Evolutionary conservation across 1,284 basidiomycete genomes (phyloP), one percentile per base, ranked within the genome.

Genomic region (Inonotus obliquus): DNA sequence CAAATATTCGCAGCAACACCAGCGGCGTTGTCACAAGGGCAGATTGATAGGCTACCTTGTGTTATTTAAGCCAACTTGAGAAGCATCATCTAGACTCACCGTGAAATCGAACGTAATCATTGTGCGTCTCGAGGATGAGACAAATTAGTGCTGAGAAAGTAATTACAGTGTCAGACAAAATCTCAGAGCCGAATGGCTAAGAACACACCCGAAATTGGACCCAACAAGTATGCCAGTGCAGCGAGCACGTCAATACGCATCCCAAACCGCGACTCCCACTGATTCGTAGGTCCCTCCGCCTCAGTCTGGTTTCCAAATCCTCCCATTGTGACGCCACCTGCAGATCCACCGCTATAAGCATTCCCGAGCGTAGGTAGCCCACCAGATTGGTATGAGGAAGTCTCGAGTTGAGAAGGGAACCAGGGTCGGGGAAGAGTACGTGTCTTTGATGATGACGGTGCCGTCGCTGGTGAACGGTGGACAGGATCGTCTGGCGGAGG

Each of bases 71-170:
- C 32, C 4, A 32, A 32, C 32, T 32, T 32, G 32, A 2, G n/a
- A 27, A 9, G 32, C 4, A 52, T 52, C 19, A 19, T 49, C 10
- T 0, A 5, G 35, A 70, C 81, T 68, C 62, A 89, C 89, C 86
- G 70, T 91, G 89, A 72, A 91, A 92, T 60, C 90, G 84, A 65
- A 92, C 85, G 68, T 85, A 90, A 73, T 92, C 89, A 67, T 91
- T 91, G 66, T 85, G 82, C 9, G 87, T 92, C 72, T 93, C 91
- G 21, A 87, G 66, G n/a, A 92, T 82, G 7, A 93, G 80, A 47
- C 92, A 75, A 0, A 79, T 37, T 29, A 92, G 72, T 1, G 89
- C 90, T 92, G 21, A 39, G 53, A 21, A 47, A 62, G 25, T 63
- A 60, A 64, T 32, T 32, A n/a, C n/a, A n/a, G 32, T 32, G 9